A percentile compares a stretch with the other conserved stretches of the same genome.
Conservation (phyloP, 768 basidiomycete genomes). For the Galerina sulciceps region DNA sequence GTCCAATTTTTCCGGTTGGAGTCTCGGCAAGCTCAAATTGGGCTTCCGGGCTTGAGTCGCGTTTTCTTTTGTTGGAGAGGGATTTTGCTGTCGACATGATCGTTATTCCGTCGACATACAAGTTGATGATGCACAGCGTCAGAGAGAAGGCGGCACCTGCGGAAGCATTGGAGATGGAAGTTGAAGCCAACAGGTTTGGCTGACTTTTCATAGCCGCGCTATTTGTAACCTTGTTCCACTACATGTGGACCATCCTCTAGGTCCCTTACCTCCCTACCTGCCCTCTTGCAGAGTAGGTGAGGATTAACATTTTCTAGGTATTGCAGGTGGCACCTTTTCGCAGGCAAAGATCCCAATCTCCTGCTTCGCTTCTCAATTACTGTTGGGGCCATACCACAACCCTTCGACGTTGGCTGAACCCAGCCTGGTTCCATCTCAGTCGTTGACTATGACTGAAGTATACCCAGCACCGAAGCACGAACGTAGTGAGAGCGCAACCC, state of each 20-base stretch:
- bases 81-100: conserved; percentile 40
- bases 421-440: conserved; percentile 8
- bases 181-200: conserved; percentile 16
- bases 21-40: conserved; percentile 35
- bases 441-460: conserved; percentile 22
- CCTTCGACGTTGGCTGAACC: conserved; percentile 20
- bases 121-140: background rate
- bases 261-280: conserved; percentile 13
- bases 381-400: conserved; percentile 10
- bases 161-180: conserved; percentile 17
- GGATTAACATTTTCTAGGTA: conserved; percentile 19
- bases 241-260: conserved; percentile 23
- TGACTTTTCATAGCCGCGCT: conserved; percentile 15
- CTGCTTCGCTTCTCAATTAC: conserved; percentile 13
- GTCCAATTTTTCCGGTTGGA: conserved; percentile 33
- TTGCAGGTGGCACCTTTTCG: conserved; percentile 8
- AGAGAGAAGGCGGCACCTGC: background rate
- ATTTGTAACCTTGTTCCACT: conserved; percentile 28
- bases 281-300: conserved; percentile 8
- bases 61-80: conserved; percentile 47
- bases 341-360: conserved; percentile 13
- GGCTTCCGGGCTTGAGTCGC: conserved; percentile 30
- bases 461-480: conserved; percentile 24
- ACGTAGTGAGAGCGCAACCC: conserved; percentile 22
- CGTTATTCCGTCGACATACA: no score